Percentiles rank a stretch among this genome's conserved stretches.
These are phyloP conservation scores for Boletus sensibilis DNA, from an alignment of 768 basidiomycete species.

Conservation along the genomic window DNA sequence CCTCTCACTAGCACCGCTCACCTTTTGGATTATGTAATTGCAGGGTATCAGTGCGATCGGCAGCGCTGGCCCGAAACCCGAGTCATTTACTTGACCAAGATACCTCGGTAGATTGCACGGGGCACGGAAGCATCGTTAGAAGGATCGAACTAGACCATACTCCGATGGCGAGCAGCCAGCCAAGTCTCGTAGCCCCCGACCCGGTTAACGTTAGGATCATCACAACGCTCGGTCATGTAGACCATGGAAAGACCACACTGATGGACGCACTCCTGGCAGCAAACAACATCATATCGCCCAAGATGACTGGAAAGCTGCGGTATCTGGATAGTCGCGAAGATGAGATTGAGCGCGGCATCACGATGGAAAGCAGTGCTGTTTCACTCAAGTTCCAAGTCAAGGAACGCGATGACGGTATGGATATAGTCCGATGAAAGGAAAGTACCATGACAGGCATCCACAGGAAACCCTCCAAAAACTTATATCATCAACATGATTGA, in stretches of 20 bases:
- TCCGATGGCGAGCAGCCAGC: conserved; percentile 22
- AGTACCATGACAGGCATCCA: conserved; percentile 35
- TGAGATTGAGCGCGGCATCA: conserved; percentile 96
- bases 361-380: conserved; percentile 97
- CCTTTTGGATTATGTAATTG: conserved; percentile 3
- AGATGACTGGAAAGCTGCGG: conserved; percentile 94
- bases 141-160: conserved; percentile 4
- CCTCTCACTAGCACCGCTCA: no score
- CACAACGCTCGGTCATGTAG: conserved; percentile 86
- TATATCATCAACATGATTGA: conserved; percentile 96
- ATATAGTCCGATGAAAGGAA: conserved; percentile 1
- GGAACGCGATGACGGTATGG: conserved; percentile 63
- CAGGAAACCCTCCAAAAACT: conserved; percentile 59
- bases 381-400: conserved; percentile 84
- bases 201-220: conserved; percentile 66
- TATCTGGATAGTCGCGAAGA: conserved; percentile 96
- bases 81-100: conserved; percentile 1
- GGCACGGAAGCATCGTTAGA: background rate
- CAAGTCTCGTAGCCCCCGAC: conserved; percentile 23
- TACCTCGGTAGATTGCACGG: background rate
- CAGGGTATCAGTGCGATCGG: background rate
- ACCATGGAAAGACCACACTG: conserved; percentile 95
- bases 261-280: conserved; percentile 95
- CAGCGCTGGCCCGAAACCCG: background rate
- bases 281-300: conserved; percentile 93